Conservation (phyloP, 1,284 basidiomycete species). For the Sanguinoderma infundibulare region DNA sequence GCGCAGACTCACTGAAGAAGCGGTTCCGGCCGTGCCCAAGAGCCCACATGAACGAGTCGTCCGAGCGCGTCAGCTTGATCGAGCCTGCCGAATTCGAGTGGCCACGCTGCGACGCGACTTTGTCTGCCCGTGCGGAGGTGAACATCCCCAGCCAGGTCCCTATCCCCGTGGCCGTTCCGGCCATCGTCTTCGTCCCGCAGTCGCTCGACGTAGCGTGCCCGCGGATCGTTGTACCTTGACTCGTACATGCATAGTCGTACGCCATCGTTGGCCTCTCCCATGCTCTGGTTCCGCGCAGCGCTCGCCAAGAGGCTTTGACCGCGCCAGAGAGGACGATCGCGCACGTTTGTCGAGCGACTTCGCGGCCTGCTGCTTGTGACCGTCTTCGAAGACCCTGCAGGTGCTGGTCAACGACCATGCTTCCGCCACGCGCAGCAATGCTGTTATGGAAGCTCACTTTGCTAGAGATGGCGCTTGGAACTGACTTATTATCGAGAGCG, state of each 20-base stretch:
- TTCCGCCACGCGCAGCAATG: too few species aligned
- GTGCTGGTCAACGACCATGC: too few species aligned
- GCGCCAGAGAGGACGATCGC: conserved; percentile 62
- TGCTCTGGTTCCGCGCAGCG: conserved; percentile 31
- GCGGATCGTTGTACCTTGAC: conserved; percentile 24
- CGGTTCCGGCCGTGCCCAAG: conserved; percentile 56
- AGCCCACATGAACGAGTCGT: conserved; percentile 31
- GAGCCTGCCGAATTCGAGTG: conserved; percentile 41
- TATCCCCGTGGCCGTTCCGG: conserved; percentile 17
- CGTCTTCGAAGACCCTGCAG: too few species aligned
- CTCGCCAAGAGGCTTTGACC: conserved; percentile 59
- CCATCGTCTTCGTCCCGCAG: conserved; percentile 16
- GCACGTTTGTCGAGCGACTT: conserved; percentile 67
- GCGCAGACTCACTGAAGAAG: conserved; percentile 62
- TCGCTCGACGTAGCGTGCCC: conserved; percentile 22
- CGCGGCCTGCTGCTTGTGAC: conserved; percentile 60
- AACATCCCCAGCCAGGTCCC: conserved; percentile 24
- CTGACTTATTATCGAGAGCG: too few species aligned
- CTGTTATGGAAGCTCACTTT: too few species aligned
- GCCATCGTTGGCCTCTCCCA: conserved; percentile 58
- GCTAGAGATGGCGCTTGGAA: too few species aligned
- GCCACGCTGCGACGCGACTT: conserved; percentile 42
- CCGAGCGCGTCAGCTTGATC: conserved; percentile 40
- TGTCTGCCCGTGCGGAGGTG: conserved; percentile 41
- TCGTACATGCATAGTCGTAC: conserved; percentile 49